phyloP scores from a whole-genome alignment of 1,284 basidiomycete species.

The Erythrobasidium hasegawianum region DNA sequence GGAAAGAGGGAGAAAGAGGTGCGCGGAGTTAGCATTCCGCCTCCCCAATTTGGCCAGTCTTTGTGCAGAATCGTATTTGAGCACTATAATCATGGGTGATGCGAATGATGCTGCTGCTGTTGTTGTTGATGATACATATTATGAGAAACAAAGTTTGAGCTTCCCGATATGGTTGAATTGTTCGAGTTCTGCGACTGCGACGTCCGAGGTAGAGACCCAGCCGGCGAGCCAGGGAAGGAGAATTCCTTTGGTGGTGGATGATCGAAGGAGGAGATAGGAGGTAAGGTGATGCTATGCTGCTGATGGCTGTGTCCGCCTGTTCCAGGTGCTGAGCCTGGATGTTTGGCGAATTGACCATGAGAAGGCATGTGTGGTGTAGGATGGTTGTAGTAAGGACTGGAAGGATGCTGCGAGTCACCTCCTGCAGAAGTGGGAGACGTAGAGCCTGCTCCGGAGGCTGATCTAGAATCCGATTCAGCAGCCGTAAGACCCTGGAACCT shows the following conservation, averaged over 20 bases:
- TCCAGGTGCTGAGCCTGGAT: neutral
- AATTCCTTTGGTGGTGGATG: constrained; percentile 31
- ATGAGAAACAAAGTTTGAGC: constrained; percentile 17
- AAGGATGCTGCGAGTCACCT: constrained; percentile 10
- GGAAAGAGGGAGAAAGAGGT: too few species aligned
- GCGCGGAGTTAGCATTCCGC: too few species aligned
- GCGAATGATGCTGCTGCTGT: constrained; percentile 16
- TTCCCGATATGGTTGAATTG: constrained; percentile 23
- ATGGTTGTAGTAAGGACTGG: constrained; percentile 14
- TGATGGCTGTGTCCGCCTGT: constrained; percentile 13
- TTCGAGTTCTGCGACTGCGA: constrained; percentile 29
- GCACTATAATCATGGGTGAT: neutral
- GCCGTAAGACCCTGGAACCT: constrained; percentile 56
- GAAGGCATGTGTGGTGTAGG: constrained; percentile 6
- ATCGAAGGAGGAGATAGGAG: constrained; percentile 30
- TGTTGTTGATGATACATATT: constrained; percentile 34
- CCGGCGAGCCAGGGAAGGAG: constrained; percentile 1
- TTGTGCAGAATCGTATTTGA: too few species aligned
- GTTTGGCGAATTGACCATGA: constrained; percentile 2
- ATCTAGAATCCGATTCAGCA: constrained; percentile 51
- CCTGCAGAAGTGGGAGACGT: constrained; percentile 6
- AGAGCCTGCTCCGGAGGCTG: neutral
- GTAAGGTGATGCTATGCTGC: constrained; percentile 16
- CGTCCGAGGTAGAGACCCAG: constrained; percentile 8
- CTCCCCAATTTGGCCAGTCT: too few species aligned